phyloP scores from a whole-genome alignment of 805 yeast genomes.

The Candida ponderosae region DNA sequence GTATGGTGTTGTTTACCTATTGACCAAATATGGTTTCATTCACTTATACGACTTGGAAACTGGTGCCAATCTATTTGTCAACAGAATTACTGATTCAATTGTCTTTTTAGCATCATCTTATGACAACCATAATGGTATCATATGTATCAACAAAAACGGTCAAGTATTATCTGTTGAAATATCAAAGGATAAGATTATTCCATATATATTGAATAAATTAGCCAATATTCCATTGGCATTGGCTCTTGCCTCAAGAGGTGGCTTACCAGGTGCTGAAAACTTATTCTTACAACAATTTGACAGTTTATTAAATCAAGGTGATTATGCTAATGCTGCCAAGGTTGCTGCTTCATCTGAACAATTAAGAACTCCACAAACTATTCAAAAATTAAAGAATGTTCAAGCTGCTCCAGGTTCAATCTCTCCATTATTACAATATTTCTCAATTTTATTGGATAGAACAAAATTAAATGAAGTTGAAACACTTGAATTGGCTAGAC shows the following conservation, averaged over 20 bases:
- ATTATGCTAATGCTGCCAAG: constrained; percentile 88
- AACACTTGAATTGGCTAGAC: constrained; percentile 89
- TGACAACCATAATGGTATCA: constrained; percentile 70
- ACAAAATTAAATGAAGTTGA: constrained; percentile 90
- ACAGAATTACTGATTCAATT: constrained; percentile 92
- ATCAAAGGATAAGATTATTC: constrained; percentile 75
- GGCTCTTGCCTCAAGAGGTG: constrained; percentile 88
- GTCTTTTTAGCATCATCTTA: constrained; percentile 83
- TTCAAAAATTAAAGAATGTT: constrained; percentile 81
- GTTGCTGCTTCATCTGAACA: constrained; percentile 94
- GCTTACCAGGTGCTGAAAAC: constrained; percentile 94
- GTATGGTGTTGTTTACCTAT: constrained; percentile 80
- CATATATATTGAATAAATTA: constrained; percentile 80
- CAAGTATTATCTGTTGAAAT: constrained; percentile 91
- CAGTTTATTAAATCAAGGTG: constrained; percentile 72
- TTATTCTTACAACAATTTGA: constrained; percentile 89
- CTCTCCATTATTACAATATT: constrained; percentile 89
- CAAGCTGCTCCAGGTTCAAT: constrained; percentile 93
- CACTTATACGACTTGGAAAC: constrained; percentile 92
- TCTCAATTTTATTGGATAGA: constrained; percentile 83
- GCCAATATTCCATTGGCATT: constrained; percentile 84
- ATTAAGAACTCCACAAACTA: constrained; percentile 89
- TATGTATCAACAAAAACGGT: constrained; percentile 92
- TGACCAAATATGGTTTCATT: constrained; percentile 94
- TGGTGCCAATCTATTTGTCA: constrained; percentile 87